Evolutionary conservation across 2,329 filamentous ascomycete genomes (phyloP), one percentile per base, ranked within the genome.

Genomic region (Fusarium sacchari): DNA sequence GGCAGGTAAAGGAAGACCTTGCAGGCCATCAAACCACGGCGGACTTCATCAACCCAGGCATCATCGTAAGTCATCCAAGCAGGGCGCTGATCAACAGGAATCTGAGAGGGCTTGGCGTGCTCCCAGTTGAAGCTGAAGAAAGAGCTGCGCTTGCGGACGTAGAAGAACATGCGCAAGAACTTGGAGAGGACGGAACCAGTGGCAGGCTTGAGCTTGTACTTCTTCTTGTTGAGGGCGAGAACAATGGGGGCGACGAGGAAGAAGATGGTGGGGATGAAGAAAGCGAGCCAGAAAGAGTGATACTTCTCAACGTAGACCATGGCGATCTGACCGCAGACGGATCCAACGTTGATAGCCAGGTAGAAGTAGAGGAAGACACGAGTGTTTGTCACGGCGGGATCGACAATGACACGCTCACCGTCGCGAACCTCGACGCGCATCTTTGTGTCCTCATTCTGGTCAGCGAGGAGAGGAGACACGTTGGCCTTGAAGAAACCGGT

Each of bases 401-500:
- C 92, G 50, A 93, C 87, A 71, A 94, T 92, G 71, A 93, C 90
- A 26, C 90, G 90, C 82, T 93, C 88, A 60, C 92, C 92, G 22
- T 83, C 82, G 44, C 85, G 83, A 6, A 85, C 87, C 73, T 88
- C 84, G 61, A 93, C 86, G 56, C 86, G 87, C 72, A 90, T 87
- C 68, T 85, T 87, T 8, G 84, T 86, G 64, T 90, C 88, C 39
- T 85, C 86, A 80, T 92, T 91, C 81, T 94, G 92, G 77, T 94
- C 92, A 26, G 91, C 91, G 63, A 94, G 88, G 24, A 94, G 83
- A 1, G 92, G 91, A 0, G 91, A 90, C 47, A 95, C 92, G 78
- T 95, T 95, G 72, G 91, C 89, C 85, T 95, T 96, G 88, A 95
- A 94, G 77, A 93, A 92, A 70, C 93, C 93, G 3, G 92, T 94